Evolutionary conservation across 306 rosid species (phyloP).

Genomic region (Pterocarpus macrocarpus): DNA sequence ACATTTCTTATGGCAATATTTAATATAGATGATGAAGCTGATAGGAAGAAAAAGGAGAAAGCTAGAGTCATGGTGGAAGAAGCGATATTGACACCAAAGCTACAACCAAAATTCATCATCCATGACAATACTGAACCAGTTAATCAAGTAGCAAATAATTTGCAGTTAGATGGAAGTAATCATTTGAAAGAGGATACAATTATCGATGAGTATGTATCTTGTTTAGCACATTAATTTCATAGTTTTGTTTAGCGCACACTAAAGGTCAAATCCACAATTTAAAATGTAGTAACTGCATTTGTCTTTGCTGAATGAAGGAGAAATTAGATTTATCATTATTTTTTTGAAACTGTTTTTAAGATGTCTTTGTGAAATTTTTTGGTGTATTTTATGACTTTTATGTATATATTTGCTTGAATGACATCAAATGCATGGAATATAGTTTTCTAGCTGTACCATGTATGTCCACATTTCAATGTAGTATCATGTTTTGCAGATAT

Average conservation of each 20-base stretch:
- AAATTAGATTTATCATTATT: not conserved
- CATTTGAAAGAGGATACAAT: conserved; percentile 64
- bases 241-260: not conserved
- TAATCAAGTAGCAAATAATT: conserved; percentile 56
- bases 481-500: not conserved
- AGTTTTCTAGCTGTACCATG: conserved; percentile 23
- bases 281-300: not conserved
- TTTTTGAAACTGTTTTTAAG: conserved; percentile 20
- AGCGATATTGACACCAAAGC: conserved; percentile 55
- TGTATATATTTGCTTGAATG: not conserved
- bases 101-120: conserved; percentile 53
- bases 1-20: conserved; percentile 43
- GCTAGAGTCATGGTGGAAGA: conserved; percentile 56
- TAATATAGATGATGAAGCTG: conserved; percentile 74
- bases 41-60: conserved; percentile 84
- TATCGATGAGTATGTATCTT: conserved; percentile 49
- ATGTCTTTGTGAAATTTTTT: conserved; percentile 2
- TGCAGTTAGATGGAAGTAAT: conserved; percentile 66
- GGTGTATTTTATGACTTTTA: not conserved
- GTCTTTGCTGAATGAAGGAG: not conserved
- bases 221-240: conserved; percentile 40
- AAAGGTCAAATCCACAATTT: not conserved
- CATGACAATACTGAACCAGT: conserved; percentile 67
- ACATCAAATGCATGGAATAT: conserved; percentile 29
- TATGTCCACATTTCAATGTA: not conserved